These are phyloP conservation scores for Centella asiatica DNA, from an alignment of 129 eudicot species.

Conservation along the genomic window DNA sequence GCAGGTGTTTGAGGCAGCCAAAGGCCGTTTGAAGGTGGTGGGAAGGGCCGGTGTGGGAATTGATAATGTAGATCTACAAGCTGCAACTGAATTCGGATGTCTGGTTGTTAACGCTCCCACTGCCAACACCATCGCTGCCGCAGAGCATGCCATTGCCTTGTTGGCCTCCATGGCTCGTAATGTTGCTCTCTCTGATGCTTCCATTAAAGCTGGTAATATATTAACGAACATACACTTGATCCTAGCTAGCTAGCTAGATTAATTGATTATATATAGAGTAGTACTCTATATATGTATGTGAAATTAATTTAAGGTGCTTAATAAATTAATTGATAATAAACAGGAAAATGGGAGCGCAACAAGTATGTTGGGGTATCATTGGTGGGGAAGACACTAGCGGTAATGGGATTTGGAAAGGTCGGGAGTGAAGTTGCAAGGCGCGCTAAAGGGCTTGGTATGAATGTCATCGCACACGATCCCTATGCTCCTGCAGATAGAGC, in stretches of 20 bases:
- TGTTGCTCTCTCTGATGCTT: conserved; percentile 70
- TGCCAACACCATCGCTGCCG: conserved; percentile 75
- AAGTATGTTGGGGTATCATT: conserved; percentile 76
- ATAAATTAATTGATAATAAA: background rate
- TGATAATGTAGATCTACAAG: conserved; percentile 74
- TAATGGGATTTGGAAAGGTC: conserved; percentile 79
- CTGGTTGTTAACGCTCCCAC: conserved; percentile 85
- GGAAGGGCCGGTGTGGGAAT: conserved; percentile 83
- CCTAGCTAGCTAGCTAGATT: too few species aligned
- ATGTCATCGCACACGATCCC: conserved; percentile 74
- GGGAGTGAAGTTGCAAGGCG: conserved; percentile 87
- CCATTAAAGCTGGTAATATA: conserved; percentile 54
- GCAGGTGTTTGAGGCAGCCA: conserved; percentile 55
- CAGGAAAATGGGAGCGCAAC: conserved; percentile 69
- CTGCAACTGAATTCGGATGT: conserved; percentile 73
- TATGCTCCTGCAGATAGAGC: conserved; percentile 80
- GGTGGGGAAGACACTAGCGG: conserved; percentile 64
- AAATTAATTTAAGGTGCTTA: too few species aligned
- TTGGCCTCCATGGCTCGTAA: conserved; percentile 64
- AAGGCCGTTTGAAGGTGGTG: conserved; percentile 65
- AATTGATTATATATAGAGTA: too few species aligned
- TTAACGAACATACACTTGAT: too few species aligned
- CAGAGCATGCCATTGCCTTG: conserved; percentile 73
- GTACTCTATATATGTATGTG: too few species aligned
- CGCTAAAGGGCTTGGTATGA: conserved; percentile 86